Evolutionary conservation across 495 filamentous ascomycete genomes (phyloP).

Genomic region (Aspergillus carlsbadensis): DNA sequence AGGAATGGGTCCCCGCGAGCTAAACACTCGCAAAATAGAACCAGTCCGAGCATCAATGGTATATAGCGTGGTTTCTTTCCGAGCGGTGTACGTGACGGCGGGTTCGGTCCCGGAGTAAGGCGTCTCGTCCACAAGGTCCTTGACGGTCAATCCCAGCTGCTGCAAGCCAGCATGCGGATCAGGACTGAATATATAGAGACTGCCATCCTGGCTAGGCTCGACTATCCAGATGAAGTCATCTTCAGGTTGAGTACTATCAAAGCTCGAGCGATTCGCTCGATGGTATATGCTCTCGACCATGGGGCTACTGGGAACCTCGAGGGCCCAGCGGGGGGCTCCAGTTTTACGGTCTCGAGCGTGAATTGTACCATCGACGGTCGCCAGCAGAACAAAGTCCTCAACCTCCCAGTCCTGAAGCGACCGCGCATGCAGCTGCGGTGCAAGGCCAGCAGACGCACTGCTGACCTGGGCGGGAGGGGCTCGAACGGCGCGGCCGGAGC

Average conservation of each 20-base stretch:
- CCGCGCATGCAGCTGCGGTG: slow-evolving; percentile 84
- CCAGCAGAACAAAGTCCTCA: slow-evolving; percentile 98
- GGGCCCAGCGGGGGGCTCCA: slow-evolving; percentile 77
- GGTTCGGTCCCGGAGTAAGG: slow-evolving; percentile 65
- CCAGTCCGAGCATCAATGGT: slow-evolving; percentile 86
- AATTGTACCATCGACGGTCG: slow-evolving; percentile 96
- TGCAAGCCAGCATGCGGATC: slow-evolving; percentile 58
- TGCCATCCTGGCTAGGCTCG: slow-evolving; percentile 85
- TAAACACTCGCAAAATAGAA: slow-evolving; percentile 64
- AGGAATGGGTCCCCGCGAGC: slow-evolving; percentile 52
- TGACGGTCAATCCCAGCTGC: slow-evolving; percentile 71
- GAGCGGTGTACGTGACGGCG: slow-evolving; percentile 74
- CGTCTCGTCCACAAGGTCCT: slow-evolving; percentile 69
- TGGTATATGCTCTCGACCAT: slow-evolving; percentile 90
- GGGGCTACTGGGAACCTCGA: slow-evolving; percentile 73
- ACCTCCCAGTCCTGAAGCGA: slow-evolving; percentile 98
- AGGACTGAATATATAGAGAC: slow-evolving; percentile 82
- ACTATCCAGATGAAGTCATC: slow-evolving; percentile 96
- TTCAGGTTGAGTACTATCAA: slow-evolving; percentile 57
- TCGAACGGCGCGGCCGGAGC: slow-evolving; percentile 70
- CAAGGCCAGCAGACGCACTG: slow-evolving; percentile 64
- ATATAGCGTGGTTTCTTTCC: slow-evolving; percentile 77
- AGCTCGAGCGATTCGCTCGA: slow-evolving; percentile 63
- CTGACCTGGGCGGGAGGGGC: slow-evolving; percentile 73
- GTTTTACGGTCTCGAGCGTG: slow-evolving; percentile 89